These are phyloP conservation scores for Stropharia rugosoannulata DNA, from an alignment of 768 basidiomycete genomes.

Conservation along the genomic window DNA sequence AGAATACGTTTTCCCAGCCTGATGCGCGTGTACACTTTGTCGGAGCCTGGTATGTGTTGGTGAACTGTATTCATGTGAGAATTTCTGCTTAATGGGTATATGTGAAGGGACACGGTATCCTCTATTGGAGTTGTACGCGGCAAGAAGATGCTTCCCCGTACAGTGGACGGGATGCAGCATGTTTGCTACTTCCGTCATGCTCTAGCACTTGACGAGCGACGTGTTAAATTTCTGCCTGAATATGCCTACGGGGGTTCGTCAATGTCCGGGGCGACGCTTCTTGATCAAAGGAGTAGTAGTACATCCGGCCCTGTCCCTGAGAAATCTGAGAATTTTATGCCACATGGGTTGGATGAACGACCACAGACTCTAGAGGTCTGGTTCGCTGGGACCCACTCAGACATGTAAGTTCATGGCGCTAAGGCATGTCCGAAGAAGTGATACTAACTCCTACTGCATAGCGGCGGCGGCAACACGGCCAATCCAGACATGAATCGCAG, in stretches of 20 bases:
- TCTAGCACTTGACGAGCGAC: constrained; percentile 32
- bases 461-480: constrained; percentile 18
- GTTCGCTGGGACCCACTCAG: constrained; percentile 25
- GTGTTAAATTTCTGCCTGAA: constrained; percentile 34
- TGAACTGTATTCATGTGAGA: background rate
- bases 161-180: constrained; percentile 19
- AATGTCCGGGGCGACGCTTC: too few species aligned
- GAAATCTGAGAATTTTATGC: too few species aligned
- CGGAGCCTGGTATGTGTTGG: background rate
- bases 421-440: too few species aligned
- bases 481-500: constrained; percentile 18
- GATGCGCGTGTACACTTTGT: constrained; percentile 1
- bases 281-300: too few species aligned
- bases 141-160: constrained; percentile 14
- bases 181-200: constrained; percentile 34
- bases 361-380: constrained; percentile 30
- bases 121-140: constrained; percentile 28
- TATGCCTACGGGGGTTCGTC: constrained; percentile 16
- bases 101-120: constrained; percentile 33
- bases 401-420: constrained; percentile 10
- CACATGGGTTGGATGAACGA: background rate
- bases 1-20: background rate
- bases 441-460: background rate
- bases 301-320: too few species aligned
- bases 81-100: background rate